Evolutionary conservation across 2,329 filamentous ascomycete genomes (phyloP).

Genomic region (Aspergillus texensis): DNA sequence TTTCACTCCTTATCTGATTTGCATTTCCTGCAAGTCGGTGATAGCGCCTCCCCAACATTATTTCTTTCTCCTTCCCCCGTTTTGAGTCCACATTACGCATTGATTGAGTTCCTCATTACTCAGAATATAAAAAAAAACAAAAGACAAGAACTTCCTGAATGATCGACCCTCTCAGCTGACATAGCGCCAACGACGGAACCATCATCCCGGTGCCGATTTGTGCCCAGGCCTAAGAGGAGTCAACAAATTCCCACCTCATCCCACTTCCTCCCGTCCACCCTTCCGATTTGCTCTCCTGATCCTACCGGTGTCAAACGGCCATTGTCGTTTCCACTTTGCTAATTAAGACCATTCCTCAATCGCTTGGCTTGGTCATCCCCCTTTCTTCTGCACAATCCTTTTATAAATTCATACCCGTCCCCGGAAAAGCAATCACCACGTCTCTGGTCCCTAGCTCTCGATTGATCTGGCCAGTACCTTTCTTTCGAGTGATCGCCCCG

Average conservation of each 20-base stretch:
- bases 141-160: neutral
- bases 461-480: neutral
- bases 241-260: constrained; percentile 18
- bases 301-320: constrained; percentile 3
- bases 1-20: neutral
- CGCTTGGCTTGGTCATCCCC: neutral
- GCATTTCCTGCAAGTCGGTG: neutral
- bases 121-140: neutral
- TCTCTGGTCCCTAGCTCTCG: neutral
- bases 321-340: constrained; percentile 12
- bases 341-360: constrained; percentile 7
- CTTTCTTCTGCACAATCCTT: neutral
- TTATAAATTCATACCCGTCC: constrained; percentile 1
- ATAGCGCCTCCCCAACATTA: neutral
- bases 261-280: constrained; percentile 16
- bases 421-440: constrained; percentile 6
- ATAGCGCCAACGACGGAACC: constrained; percentile 24
- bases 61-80: neutral
- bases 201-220: constrained; percentile 20
- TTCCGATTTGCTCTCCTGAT: constrained; percentile 9
- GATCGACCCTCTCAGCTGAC: constrained; percentile 3
- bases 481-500: neutral
- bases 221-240: constrained; percentile 19
- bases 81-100: neutral
- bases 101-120: neutral